Percentiles rank a stretch among this genome's conserved stretches.
Conservation (phyloP, 2,329 filamentous ascomycete genomes). For the Phialophora macrospora region DNA sequence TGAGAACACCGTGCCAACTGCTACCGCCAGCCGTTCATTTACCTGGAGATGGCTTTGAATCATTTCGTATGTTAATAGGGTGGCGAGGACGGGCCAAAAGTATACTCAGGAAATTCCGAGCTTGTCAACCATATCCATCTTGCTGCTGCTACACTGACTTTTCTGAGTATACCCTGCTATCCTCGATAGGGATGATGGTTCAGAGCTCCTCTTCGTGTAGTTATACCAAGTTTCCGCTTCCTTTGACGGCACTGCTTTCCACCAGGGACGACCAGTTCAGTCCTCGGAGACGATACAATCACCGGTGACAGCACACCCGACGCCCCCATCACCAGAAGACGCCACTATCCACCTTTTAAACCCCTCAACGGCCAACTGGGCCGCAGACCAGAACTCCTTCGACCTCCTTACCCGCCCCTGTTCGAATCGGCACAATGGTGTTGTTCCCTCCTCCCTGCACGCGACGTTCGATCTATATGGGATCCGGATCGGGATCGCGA, state of each 20-base stretch:
- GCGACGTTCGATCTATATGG: not conserved
- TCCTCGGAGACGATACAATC: not conserved
- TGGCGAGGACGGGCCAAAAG: no score
- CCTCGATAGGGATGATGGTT: not conserved
- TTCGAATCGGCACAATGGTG: not conserved
- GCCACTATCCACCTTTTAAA: not conserved
- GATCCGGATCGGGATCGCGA: not conserved
- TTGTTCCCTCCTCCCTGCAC: not conserved
- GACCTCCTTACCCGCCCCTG: not conserved
- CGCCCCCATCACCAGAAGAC: not conserved
- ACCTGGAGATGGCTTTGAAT: not conserved
- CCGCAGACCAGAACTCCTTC: not conserved
- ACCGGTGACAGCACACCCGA: not conserved
- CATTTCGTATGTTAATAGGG: not conserved
- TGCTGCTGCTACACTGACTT: not conserved
- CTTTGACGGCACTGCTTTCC: not conserved
- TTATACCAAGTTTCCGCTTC: not conserved
- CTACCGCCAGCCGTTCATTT: not conserved
- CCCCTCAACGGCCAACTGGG: not conserved
- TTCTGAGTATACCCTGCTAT: not conserved
- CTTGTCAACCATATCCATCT: not conserved
- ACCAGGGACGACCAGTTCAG: not conserved
- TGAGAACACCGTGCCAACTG: constrained; percentile 46
- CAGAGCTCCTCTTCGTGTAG: not conserved
- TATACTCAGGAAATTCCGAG: not conserved